Evolutionary conservation across 108 stramenopile species (phyloP), one percentile per base, ranked within the genome.

Genomic region (Skeletonema tropicum): DNA sequence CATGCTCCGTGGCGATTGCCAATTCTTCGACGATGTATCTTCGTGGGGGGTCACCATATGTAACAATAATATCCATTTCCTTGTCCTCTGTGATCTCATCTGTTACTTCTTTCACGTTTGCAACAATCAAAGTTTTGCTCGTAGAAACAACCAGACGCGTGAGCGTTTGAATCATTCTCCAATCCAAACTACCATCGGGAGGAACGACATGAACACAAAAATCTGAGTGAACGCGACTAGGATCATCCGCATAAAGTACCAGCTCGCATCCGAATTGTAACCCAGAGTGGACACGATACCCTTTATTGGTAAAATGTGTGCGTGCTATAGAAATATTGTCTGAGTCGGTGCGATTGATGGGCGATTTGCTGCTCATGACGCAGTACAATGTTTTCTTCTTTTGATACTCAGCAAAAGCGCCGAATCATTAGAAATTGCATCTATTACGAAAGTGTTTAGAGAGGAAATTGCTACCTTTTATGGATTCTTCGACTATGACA

Each of bases 261-360:
- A 96, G 69, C 59, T 93, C 92, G 70, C 90, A 90, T 33, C 94
- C 94, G 67, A 96, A 96, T 73, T 93, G 92, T 26, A 96, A 60
- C 6, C 94, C 94, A 2, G 91, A 93, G 80, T 93, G 94, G 21
- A 96, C 92, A 4, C 94, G 86, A 70, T 96, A 96, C 21, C 94
- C 94, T 73, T 89, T 88, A 14, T 63, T 46, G 64, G 84, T 65
- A 73, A 88, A 96, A 70, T 92, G 86, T 17, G 76, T 61, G 11
- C 88, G 78, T 17, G 89, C 87, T 26, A 93, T 82, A 14, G 67
- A 66, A 29, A 90, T 64, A 17, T 80, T 88, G 21, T 80, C 83
- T 21, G 85, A 79, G 55, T 74, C 60, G 75, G 74, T 57, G 29
- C 32, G 33, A 55, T 21, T 55, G 52, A 55, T 55, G 19, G 19